Evolutionary conservation across 2,329 filamentous ascomycete genomes (phyloP), one percentile per base, ranked within the genome.

Genomic region (Colletotrichum magnum): DNA sequence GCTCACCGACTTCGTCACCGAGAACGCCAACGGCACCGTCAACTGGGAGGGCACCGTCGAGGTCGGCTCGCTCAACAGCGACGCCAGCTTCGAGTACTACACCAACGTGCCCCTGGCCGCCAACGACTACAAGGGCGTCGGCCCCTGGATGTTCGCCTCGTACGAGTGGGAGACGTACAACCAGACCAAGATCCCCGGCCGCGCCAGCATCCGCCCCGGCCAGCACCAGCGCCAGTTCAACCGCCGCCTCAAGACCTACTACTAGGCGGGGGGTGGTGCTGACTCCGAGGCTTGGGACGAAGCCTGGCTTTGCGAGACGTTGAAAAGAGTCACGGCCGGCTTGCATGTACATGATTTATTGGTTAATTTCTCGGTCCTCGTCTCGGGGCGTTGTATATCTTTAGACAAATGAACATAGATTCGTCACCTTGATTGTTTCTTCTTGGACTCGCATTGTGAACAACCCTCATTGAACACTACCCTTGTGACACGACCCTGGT

Each of bases 11-110:
- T 86, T 86, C 68, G 82, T 88, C 3, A 82, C 82, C 16, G 76
- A 83, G 58, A 81, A 84, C 58, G 79, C 80, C 36, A 83, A 87
- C 68, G 84, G 83, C 0, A 86, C 85, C 1, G 71, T 88, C 58
- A 82, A 81, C 63, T 88, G 82, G 77, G 82, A 86, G 70, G 85
- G 85, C 2, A 88, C 86, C 0, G 86, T 88, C 2, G 76, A 80
- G 56, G 86, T 88, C 16, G 86, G 86, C 60, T 86, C 83, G 62
- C 73, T 89, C 70, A 83, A 79, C 72, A 82, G 83, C 15, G 79
- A 85, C 71, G 86, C 82, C 5, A 81, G 79, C n/a, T 89, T 86
- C 72, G 81, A 86, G 77, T 69, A 69, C 67, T 69, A 69, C 67
- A 69, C 21, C 45, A 18, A 24, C 13, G 56, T 69, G 7, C 32